Evolutionary conservation across 805 yeast genomes (phyloP).

Genomic region (Kluyveromyces nonfermentans): DNA sequence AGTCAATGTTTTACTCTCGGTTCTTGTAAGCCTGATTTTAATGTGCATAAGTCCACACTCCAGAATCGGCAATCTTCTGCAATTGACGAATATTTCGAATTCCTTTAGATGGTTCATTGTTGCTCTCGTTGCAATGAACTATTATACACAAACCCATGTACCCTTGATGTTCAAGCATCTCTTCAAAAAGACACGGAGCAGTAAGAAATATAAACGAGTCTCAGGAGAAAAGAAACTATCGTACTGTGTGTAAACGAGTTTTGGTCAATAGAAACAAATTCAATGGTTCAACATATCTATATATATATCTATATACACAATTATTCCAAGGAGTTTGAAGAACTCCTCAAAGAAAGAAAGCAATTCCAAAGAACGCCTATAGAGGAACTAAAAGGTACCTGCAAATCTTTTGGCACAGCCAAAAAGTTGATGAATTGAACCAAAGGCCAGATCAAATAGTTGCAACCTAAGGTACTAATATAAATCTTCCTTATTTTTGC

Average conservation of each 20-base stretch:
- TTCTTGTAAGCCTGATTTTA: slow-evolving; percentile 40
- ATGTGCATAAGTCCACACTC: slow-evolving; percentile 47
- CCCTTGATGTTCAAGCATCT: slow-evolving; percentile 28
- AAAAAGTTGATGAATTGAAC: slow-evolving; percentile 71
- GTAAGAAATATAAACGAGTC: slow-evolving; percentile 31
- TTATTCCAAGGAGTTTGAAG: slow-evolving; percentile 29
- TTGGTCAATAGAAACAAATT: neutral
- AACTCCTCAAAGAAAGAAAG: slow-evolving; percentile 73
- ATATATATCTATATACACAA: neutral
- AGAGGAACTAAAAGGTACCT: slow-evolving; percentile 83
- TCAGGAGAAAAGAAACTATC: slow-evolving; percentile 9
- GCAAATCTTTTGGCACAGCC: slow-evolving; percentile 59
- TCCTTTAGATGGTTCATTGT: slow-evolving; percentile 45
- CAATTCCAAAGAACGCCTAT: slow-evolving; percentile 93
- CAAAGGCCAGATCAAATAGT: slow-evolving; percentile 73
- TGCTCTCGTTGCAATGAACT: slow-evolving; percentile 39
- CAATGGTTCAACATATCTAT: neutral
- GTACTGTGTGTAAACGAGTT: slow-evolving; percentile 1
- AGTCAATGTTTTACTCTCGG: slow-evolving; percentile 43
- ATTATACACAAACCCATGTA: slow-evolving; percentile 28
- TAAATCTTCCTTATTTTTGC: slow-evolving; percentile 59
- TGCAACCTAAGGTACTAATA: slow-evolving; percentile 55
- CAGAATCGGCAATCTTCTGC: slow-evolving; percentile 59
- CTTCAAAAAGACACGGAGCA: slow-evolving; percentile 31
- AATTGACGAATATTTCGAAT: slow-evolving; percentile 52